Evolutionary conservation across 2,329 filamentous ascomycete genomes (phyloP).

Genomic region (Penicillium brevicompactum): DNA sequence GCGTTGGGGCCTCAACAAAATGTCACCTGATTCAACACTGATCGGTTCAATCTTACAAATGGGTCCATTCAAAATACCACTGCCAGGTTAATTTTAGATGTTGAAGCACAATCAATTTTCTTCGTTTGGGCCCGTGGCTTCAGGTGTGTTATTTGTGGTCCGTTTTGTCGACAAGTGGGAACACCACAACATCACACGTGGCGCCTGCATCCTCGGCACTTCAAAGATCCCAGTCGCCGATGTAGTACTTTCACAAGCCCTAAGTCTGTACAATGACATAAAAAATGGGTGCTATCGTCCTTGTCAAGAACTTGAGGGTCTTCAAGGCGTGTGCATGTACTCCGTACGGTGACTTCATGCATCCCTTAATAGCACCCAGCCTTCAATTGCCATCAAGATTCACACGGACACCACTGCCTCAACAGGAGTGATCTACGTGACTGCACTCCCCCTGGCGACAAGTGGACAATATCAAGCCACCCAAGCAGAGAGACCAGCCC

Average conservation of each 20-base stretch:
- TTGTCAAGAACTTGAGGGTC: too few species aligned
- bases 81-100: too few species aligned
- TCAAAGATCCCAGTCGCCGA: not conserved
- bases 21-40: constrained; percentile 8
- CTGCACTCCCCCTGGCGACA: not conserved
- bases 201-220: not conserved
- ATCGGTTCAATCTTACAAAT: not conserved
- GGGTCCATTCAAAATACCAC: too few species aligned
- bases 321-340: too few species aligned
- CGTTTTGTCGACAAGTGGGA: not conserved
- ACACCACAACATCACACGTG: not conserved
- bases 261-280: not conserved
- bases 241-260: not conserved
- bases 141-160: not conserved
- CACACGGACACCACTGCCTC: not conserved
- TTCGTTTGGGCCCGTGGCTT: not conserved
- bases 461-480: not conserved
- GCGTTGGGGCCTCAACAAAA: constrained; percentile 16
- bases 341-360: not conserved
- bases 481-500: constrained; percentile 8
- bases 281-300: not conserved
- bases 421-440: constrained; percentile 4
- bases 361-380: constrained; percentile 4
- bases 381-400: not conserved
- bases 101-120: not conserved